phyloP scores from a whole-genome alignment of 2,329 filamentous ascomycete genomes.

The Botrytis fabae region DNA sequence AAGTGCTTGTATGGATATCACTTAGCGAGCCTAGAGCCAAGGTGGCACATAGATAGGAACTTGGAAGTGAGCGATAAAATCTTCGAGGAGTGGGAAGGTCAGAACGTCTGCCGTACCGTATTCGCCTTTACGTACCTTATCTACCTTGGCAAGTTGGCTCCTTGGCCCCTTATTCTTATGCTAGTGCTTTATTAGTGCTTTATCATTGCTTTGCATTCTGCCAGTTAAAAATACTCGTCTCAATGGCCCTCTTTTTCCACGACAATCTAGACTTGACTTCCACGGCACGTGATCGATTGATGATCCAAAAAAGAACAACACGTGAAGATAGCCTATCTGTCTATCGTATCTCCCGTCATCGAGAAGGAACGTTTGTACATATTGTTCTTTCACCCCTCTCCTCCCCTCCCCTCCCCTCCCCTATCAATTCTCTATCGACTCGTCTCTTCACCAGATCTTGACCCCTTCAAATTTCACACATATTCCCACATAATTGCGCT shows the following conservation, averaged over 20 bases:
- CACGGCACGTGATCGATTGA: background rate
- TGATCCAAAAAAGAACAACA: background rate
- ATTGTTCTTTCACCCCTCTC: background rate
- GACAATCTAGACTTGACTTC: background rate
- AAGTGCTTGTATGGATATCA: conserved; percentile 8
- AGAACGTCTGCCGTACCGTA: background rate
- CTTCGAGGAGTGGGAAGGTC: background rate
- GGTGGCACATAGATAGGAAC: background rate
- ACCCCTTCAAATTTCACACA: background rate
- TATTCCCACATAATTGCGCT: background rate
- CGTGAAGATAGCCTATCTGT: background rate
- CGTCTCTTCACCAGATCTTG: background rate
- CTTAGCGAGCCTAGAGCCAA: background rate
- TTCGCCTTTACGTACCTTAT: background rate
- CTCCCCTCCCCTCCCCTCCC: too few species aligned
- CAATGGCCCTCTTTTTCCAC: background rate
- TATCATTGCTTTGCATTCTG: background rate
- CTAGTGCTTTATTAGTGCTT: background rate
- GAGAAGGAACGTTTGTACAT: background rate
- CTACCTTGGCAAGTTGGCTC: background rate
- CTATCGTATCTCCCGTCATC: background rate
- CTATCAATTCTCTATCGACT: background rate
- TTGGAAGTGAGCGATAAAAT: background rate
- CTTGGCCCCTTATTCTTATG: background rate
- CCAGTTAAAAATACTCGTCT: background rate